Evolutionary conservation across 495 filamentous ascomycete genomes (phyloP).

Genomic region (Glonium stellatum): DNA sequence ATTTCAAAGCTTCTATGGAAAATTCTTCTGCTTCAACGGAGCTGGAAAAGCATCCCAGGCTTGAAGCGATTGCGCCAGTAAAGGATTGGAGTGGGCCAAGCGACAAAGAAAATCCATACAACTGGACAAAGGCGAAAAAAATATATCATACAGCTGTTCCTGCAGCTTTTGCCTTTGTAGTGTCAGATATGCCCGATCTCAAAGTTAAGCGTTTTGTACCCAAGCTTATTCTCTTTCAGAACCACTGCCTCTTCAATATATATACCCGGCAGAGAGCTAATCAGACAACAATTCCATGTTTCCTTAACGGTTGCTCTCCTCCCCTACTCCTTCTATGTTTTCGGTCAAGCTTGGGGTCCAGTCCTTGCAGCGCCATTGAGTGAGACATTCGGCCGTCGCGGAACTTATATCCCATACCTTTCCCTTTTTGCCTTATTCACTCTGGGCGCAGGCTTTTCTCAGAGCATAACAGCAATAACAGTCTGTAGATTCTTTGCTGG

Average conservation of each 20-base stretch:
- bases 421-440: constrained; percentile 30
- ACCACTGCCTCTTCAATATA: constrained; percentile 27
- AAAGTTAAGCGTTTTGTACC: too few relatives aligned
- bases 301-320: constrained; percentile 27
- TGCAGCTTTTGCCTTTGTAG: too few relatives aligned
- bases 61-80: too few relatives aligned
- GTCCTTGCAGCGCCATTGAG: constrained; percentile 28
- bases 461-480: constrained; percentile 13
- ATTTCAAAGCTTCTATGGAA: too few relatives aligned
- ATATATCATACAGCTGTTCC: too few relatives aligned
- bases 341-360: constrained; percentile 29
- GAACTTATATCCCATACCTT: constrained; percentile 21
- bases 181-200: too few relatives aligned
- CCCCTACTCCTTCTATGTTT: constrained; percentile 26
- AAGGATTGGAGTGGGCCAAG: too few relatives aligned
- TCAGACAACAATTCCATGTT: constrained; percentile 15
- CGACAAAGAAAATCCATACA: too few relatives aligned
- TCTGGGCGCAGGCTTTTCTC: constrained; percentile 27
- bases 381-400: constrained; percentile 27
- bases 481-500: constrained; percentile 31
- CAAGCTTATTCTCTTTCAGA: too few relatives aligned
- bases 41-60: too few relatives aligned
- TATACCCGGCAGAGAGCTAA: constrained; percentile 22
- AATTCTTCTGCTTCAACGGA: too few relatives aligned
- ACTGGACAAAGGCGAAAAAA: too few relatives aligned